A percentile compares a stretch with the other conserved stretches of the same genome.
These are phyloP conservation scores for Trichoderma erinaceum DNA, from an alignment of 495 filamentous ascomycete genomes.

Conservation along the genomic window DNA sequence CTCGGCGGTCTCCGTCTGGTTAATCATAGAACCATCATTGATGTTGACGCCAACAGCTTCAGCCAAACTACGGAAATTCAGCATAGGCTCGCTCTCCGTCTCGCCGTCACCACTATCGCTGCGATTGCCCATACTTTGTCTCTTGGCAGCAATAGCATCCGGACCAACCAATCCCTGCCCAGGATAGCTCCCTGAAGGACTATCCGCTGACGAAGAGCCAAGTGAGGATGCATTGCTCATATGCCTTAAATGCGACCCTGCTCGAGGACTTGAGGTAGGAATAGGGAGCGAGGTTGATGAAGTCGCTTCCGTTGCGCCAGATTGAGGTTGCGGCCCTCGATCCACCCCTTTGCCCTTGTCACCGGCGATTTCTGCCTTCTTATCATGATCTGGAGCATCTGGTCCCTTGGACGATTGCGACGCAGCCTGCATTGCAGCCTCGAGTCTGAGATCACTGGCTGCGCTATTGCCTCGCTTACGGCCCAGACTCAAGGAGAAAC, in stretches of 20 bases:
- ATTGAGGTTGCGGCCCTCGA: slow-evolving; percentile 35
- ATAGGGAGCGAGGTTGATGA: slow-evolving; percentile 24
- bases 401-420: slow-evolving; percentile 18
- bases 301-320: slow-evolving; percentile 23
- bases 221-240: slow-evolving; percentile 80
- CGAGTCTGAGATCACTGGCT: slow-evolving; percentile 42
- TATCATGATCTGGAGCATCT: slow-evolving; percentile 20
- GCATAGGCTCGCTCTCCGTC: slow-evolving; percentile 66
- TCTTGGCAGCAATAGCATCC: slow-evolving; percentile 40
- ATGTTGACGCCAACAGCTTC: slow-evolving; percentile 65
- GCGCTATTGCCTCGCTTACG: slow-evolving; percentile 51
- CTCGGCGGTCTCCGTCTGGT: background rate
- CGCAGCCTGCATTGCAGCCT: slow-evolving; percentile 33
- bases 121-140: slow-evolving; percentile 33
- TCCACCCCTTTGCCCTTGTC: slow-evolving; percentile 84
- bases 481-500: slow-evolving; percentile 41
- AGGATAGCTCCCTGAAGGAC: slow-evolving; percentile 49
- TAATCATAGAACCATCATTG: slow-evolving; percentile 25
- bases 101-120: slow-evolving; percentile 38
- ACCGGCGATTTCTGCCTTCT: slow-evolving; percentile 5
- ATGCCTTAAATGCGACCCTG: slow-evolving; percentile 66
- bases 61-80: slow-evolving; percentile 85
- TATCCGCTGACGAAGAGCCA: slow-evolving; percentile 67
- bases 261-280: slow-evolving; percentile 35
- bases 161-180: slow-evolving; percentile 34